Evolutionary conservation across 306 rosid genomes (phyloP), one percentile per base, ranked within the genome.

Genomic region (Cucurbita moschata): DNA sequence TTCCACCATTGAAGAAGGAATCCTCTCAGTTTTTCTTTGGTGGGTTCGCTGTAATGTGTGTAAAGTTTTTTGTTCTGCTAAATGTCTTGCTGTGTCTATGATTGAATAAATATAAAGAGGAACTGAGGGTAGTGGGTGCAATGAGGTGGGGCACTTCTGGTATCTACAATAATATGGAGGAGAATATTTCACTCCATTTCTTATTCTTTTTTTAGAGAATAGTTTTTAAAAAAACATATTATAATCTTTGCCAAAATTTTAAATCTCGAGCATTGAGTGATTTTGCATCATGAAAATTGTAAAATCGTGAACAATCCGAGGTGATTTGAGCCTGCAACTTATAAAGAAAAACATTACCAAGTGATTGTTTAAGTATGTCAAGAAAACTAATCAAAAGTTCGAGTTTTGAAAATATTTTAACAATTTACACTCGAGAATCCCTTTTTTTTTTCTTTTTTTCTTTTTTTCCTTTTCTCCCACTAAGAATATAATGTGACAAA

Each of bases 1-100:
- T 79, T 91, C 99, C 58, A 90, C 97, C 99, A 91, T 94, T 79
- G 74, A 37, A 76, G 51, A 66, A 16, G 71, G 9, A 50, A 7
- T 3, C n/a, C 55, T 51, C 3, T 35, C 67, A 9, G 5, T 10
- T 4, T 58, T 4, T 16, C 4, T 40, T 64, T 9, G 30, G 9
- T 57, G 53, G 37, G 23, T 21, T 66, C 2, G 53, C 5, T 66
- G 53, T 42, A 18, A n/a, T 65, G 37, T 65, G 51, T 65, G 52
- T 39, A 39, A 63, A 39, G 9, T 19, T 62, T 62, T 65, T 18
- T 62, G 69, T 39, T 38, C 14, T 16, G 13, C 43, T 35, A 60
- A 60, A 35, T 15, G 12, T 63, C 11, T 39, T 39, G 47, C 5
- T 50, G 53, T 62, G 52, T 43, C 54, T 43, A 11, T 65, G 71